Percentiles rank a stretch among this genome's conserved stretches.
Conservation (phyloP, 2,329 filamentous ascomycete genomes). For the Monosporascus ibericus region DNA sequence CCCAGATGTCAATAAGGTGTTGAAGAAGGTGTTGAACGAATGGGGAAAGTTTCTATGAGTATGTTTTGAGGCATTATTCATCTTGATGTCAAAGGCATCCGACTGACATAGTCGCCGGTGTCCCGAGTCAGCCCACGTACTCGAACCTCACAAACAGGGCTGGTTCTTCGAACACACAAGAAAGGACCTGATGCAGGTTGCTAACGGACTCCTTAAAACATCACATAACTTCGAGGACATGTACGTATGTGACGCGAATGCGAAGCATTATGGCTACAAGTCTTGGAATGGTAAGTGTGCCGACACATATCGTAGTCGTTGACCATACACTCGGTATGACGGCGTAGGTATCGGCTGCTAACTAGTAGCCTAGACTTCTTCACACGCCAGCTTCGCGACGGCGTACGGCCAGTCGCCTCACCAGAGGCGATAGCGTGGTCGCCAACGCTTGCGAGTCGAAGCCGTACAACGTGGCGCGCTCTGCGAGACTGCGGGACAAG, state of each 20-base stretch:
- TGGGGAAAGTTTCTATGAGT: constrained; percentile 51
- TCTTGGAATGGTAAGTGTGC: constrained; percentile 47
- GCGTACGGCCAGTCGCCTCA: constrained; percentile 41
- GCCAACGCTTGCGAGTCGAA: constrained; percentile 52
- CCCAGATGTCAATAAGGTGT: constrained; percentile 45
- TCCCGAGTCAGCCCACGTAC: constrained; percentile 47
- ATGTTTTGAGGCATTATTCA: constrained; percentile 4
- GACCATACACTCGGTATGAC: no score
- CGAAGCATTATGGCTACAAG: constrained; percentile 47
- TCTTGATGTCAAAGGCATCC: not conserved
- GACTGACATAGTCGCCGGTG: constrained; percentile 25
- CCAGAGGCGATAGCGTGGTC: constrained; percentile 41
- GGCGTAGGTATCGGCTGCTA: no score
- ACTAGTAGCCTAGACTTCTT: constrained; percentile 40
- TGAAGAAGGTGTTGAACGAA: constrained; percentile 49
- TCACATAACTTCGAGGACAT: constrained; percentile 50
- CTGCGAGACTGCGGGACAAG: constrained; percentile 40
- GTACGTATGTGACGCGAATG: constrained; percentile 51
- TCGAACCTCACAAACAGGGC: constrained; percentile 36
- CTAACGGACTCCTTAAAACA: constrained; percentile 16
- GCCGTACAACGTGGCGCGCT: constrained; percentile 32
- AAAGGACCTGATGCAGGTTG: constrained; percentile 35
- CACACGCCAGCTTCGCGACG: constrained; percentile 42
- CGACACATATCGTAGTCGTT: not conserved
- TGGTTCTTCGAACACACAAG: constrained; percentile 50